Evolutionary conservation across 2,329 filamentous ascomycete species (phyloP), one percentile per base, ranked within the genome.

Genomic region (Monilinia fructigena): DNA sequence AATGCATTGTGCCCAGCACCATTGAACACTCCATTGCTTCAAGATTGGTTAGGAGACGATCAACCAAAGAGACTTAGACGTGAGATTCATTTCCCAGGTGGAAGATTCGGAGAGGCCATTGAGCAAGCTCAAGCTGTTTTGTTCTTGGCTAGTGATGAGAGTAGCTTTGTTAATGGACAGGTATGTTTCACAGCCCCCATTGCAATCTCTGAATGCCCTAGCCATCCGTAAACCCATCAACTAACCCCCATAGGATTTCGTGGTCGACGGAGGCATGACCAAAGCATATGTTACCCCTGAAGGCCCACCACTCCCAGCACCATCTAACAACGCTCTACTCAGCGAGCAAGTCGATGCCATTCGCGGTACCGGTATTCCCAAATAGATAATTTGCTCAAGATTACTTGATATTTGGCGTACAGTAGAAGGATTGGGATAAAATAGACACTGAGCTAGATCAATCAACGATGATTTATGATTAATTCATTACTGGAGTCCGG

Each of bases 201-300:
- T 5, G 14, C 42, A 20, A 2, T 58, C 45, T 14, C n/a, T 11
- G 4, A 16, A 14, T 4, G 11, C 28, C 23, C 20, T 12, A 28
- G 1, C 23, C 47, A 50, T 12, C n/a, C 35, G 3, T 6, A 31
- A 20, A 18, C 23, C 7, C 20, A 3, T 10, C 14, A 16, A 20
- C n/a, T 28, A 18, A 18, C 28, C 14, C 10, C 10, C 10, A 28
- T 6, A 87, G 67, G 95, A 98, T 77, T 96, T 98, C 80, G 89
- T 96, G 5, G 93, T 98, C 35, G 95, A 99, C 75, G 95, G 95
- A 67, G 94, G 94, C 68, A 92, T 99, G 91, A 94, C 88, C 74
- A 97, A 91, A 83, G 91, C 93, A 55, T 98, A 97, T 78, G 87
- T 90, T 38, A 90, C 87, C 1, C 80, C 87, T 2, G 86, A 89